Percentiles rank a stretch among this genome's conserved stretches.
These are phyloP conservation scores for Herpomyces periplanetae DNA, from an alignment of 2,329 filamentous ascomycete genomes.

Conservation along the genomic window DNA sequence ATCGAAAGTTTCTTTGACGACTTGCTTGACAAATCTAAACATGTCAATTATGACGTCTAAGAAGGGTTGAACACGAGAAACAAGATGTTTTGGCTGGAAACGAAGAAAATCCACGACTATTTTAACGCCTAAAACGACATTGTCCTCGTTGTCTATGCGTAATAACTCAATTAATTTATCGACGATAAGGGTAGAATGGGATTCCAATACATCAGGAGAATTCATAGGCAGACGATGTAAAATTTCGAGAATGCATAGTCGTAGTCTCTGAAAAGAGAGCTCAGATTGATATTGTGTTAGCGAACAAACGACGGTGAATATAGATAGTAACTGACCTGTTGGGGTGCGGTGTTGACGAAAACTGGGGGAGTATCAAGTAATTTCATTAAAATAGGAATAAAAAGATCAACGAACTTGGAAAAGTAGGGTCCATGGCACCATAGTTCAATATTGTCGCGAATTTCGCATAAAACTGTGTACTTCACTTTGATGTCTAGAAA, in stretches of 20 bases:
- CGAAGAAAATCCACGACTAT: slow-evolving; percentile 87
- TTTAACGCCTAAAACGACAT: slow-evolving; percentile 91
- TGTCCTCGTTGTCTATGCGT: slow-evolving; percentile 79
- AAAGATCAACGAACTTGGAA: slow-evolving; percentile 35
- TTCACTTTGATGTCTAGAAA: slow-evolving; percentile 51
- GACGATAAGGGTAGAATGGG: slow-evolving; percentile 52
- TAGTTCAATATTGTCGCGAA: slow-evolving; percentile 67
- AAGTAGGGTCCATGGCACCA: slow-evolving; percentile 46
- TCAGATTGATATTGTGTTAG: slow-evolving; percentile 2
- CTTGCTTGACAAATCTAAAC: slow-evolving; percentile 71
- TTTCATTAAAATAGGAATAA: slow-evolving; percentile 59
- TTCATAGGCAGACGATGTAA: slow-evolving; percentile 45
- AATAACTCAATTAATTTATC: slow-evolving; percentile 65
- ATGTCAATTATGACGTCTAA: slow-evolving; percentile 71
- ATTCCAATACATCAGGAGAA: slow-evolving; percentile 42
- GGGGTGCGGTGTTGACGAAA: slow-evolving; percentile 55
- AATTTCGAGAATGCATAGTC: slow-evolving; percentile 74
- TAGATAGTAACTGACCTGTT: slow-evolving; percentile 23
- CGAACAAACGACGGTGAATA: slow-evolving; percentile 1
- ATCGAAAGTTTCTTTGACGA: slow-evolving; percentile 82
- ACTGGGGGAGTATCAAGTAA: slow-evolving; percentile 53
- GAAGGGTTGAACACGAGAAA: slow-evolving; percentile 53
- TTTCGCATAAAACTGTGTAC: slow-evolving; percentile 37
- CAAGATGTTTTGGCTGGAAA: slow-evolving; percentile 47
- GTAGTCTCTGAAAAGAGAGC: slow-evolving; percentile 22